Evolutionary conservation across 345 rosid species (phyloP), one percentile per base, ranked within the genome.

Genomic region (Salix arbutifolia): DNA sequence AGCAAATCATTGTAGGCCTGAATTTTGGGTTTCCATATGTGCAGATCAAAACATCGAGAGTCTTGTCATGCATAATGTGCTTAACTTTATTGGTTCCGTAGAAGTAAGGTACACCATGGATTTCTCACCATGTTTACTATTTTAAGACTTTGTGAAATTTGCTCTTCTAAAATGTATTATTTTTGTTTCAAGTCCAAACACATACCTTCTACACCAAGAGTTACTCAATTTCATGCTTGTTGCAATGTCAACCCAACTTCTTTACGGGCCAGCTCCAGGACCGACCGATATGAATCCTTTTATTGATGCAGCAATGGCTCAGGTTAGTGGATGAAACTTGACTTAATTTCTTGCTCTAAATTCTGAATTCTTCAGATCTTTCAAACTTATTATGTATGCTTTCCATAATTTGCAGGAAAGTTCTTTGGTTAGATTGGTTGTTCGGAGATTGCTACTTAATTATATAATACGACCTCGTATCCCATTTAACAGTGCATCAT

Each of bases 171-270:
- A 83, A 31, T 80, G 73, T 37, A 46, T 80, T 84, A 53, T 81
- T 88, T 81, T 78, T 84, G 72, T 83, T 48, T 82, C 91, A 77
- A 96, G 99, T 80, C 86, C 91, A 76, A 86, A 83, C 53, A 87
- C 95, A 60, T 89, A 89, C 78, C 80, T 84, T 74, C 87, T 92
- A 77, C 99, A 96, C 85, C 98, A 89, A 83, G 97, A 96, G 91
- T 82, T 94, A 89, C 90, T 96, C 64, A 89, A 88, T 82, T 96
- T 96, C 91, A 80, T 89, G 89, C 89, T 91, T 65, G 85, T 91
- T 72, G 88, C 93, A 2, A 92, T 96, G 97, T 89, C 99, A 70
- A 89, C 99, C 75, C 97, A 96, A 83, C 98, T 96, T 84, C 92
- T 83, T 42, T 90, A 85, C 42, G 92, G 90, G 38, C 91, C 95